Base-by-base conservation (phyloP, 371 early-diverging fungal genomes). In the Rhizopus sp. region DNA sequence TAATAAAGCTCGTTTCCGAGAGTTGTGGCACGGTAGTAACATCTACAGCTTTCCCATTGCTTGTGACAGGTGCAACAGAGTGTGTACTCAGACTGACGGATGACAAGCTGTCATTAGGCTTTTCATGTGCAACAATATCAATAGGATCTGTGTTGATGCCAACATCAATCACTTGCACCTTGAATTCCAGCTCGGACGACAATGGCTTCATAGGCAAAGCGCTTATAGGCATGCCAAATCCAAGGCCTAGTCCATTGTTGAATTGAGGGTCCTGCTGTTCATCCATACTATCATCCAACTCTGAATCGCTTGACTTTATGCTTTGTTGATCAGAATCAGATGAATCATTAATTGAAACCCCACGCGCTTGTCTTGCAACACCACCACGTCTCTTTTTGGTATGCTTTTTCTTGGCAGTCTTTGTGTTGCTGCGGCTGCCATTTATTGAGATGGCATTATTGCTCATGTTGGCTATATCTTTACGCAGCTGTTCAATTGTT, bases 401-500 rank as follows among this genome's bases (percentile, higher is more conserved):
- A 5, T 39, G 15, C 40, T 57, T 63, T 10, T 60, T 55, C 29
- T 56, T 59, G 15, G 35, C 23, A 31, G 53, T 9, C 31, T 59
- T 68, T 15, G 44, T 23, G n/a, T 62, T 47, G 32, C 33, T 29
- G 6, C 37, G 40, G 39, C 35, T 23, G 33, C 53, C 39, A 3
- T 37, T 35, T 31, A 45, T 30, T 29, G 55, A 32, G 44, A 63
- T 37, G 6, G 49, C 13, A 50, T 53, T 53, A n/a, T 41, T 60
- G 48, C 60, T 64, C 58, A 39, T 46, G 51, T 47, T 57, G 54
- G 53, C 4, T 59, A 66, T 52, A 40, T 86, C 85, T 44, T 81
- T 71, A 8, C 80, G 75, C 58, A 85, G 44, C n/a, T 72, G 75
- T 50, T 85, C 85, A 59, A 86, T 85, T 6, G 73, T 82, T 49